phyloP scores from a whole-genome alignment of 495 filamentous ascomycete species.

The Pyrenopolyporus hunteri region DNA sequence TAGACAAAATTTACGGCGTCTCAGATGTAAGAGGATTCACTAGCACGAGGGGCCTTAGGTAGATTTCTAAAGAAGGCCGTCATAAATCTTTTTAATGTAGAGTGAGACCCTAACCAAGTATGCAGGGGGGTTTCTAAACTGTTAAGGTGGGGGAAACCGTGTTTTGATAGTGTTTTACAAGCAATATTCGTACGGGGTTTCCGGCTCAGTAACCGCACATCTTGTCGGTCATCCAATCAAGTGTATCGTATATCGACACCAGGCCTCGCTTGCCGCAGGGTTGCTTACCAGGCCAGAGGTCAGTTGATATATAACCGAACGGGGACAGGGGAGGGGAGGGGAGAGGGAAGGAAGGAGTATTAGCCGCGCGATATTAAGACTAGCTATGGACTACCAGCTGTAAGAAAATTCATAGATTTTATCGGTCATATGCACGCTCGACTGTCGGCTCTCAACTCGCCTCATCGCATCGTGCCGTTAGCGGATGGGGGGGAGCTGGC shows the following conservation, averaged over 20 bases:
- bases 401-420: neutral
- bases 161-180: conserved; percentile 34
- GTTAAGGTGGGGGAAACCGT: conserved; percentile 19
- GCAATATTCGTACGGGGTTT: neutral
- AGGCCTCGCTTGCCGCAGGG: neutral
- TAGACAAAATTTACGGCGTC: too few species aligned
- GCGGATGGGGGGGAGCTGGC: neutral
- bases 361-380: conserved; percentile 28
- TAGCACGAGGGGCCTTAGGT: too few species aligned
- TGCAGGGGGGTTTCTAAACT: conserved; percentile 27
- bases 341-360: neutral
- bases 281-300: neutral
- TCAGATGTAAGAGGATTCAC: too few species aligned
- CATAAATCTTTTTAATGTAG: too few species aligned
- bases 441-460: neutral
- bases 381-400: neutral
- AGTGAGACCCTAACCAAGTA: too few species aligned
- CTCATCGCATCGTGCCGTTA: neutral
- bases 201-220: neutral
- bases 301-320: neutral
- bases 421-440: neutral
- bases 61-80: too few species aligned
- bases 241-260: neutral
- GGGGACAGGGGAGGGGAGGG: too few species aligned
- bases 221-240: conserved; percentile 1